A percentile compares a stretch with the other conserved stretches of the same genome.
These are phyloP conservation scores for Dipteronia dyeriana DNA, from an alignment of 345 rosid genomes.

Conservation along the genomic window DNA sequence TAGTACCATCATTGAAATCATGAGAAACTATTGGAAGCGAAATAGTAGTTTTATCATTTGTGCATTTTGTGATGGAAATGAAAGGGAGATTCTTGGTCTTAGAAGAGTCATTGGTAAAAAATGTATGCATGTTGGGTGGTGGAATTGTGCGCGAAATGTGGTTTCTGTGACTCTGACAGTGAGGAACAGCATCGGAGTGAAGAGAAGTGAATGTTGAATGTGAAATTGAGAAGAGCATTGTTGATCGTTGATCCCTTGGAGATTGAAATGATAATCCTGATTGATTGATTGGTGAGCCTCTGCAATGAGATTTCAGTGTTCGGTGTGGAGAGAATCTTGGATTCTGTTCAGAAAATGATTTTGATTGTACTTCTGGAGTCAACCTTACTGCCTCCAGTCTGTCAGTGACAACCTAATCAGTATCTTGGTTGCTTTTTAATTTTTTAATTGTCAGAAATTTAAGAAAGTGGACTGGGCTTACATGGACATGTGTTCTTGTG, in stretches of 20 bases:
- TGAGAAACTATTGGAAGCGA: constrained; percentile 20
- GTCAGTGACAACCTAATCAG: too few relatives aligned
- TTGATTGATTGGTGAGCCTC: not conserved
- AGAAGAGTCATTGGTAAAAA: not conserved
- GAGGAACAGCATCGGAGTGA: not conserved
- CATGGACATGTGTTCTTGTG: too few relatives aligned
- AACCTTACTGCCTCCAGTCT: too few relatives aligned
- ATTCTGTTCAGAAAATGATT: not conserved
- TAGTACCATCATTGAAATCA: constrained; percentile 22
- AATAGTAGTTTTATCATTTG: constrained; percentile 12
- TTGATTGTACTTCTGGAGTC: not conserved
- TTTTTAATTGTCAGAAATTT: too few relatives aligned
- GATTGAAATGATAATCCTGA: not conserved
- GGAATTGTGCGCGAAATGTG: constrained; percentile 3
- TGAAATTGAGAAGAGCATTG: constrained; percentile 12
- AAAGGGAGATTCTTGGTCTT: constrained; percentile 12
- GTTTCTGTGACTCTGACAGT: not conserved
- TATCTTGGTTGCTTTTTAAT: too few relatives aligned
- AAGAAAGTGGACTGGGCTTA: not conserved
- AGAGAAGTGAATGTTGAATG: constrained; percentile 18
- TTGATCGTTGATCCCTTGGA: not conserved
- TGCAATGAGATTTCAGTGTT: not conserved
- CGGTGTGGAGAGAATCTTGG: not conserved
- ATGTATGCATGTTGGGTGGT: not conserved
- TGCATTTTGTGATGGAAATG: constrained; percentile 28